These are phyloP conservation scores for Candida maesae DNA, from an alignment of 805 yeast genomes.

Conservation along the genomic window DNA sequence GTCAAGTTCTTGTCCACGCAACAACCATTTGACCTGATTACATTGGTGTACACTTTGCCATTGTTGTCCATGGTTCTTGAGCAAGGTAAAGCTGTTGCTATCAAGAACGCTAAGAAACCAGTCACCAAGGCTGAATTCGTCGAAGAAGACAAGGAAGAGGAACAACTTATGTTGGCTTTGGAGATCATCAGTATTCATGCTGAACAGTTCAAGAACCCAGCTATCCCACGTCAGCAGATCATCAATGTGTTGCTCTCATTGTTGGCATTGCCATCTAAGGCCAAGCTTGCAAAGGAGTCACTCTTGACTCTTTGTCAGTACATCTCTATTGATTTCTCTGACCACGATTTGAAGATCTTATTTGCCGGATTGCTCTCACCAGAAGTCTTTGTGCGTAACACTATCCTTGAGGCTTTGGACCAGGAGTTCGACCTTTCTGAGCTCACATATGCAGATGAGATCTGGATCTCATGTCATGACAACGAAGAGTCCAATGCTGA, in stretches of 20 bases:
- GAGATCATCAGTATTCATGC: constrained; percentile 70
- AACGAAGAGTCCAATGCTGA: constrained; percentile 58
- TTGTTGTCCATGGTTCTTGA: constrained; percentile 64
- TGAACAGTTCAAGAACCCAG: constrained; percentile 59
- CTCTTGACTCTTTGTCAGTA: constrained; percentile 73
- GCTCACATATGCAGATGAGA: constrained; percentile 53
- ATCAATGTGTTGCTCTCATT: constrained; percentile 59
- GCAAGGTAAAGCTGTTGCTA: constrained; percentile 55
- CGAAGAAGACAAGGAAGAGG: constrained; percentile 87
- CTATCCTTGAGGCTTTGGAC: constrained; percentile 81
- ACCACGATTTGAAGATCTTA: constrained; percentile 54
- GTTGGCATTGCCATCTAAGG: constrained; percentile 70
- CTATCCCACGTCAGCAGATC: constrained; percentile 67
- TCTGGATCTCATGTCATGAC: constrained; percentile 78
- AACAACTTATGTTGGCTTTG: constrained; percentile 70
- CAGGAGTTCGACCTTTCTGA: constrained; percentile 62
- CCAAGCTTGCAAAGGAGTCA: constrained; percentile 81
- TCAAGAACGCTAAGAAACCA: constrained; percentile 49
- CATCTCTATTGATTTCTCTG: constrained; percentile 58
- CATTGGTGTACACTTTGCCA: constrained; percentile 75
- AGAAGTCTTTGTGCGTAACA: constrained; percentile 66
- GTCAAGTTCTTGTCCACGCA: constrained; percentile 73
- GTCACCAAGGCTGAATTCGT: constrained; percentile 60
- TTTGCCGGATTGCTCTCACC: constrained; percentile 55
- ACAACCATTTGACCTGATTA: constrained; percentile 59